Conservation (phyloP, 2,329 filamentous ascomycete genomes). For the Hypoxylon sp. region DNA sequence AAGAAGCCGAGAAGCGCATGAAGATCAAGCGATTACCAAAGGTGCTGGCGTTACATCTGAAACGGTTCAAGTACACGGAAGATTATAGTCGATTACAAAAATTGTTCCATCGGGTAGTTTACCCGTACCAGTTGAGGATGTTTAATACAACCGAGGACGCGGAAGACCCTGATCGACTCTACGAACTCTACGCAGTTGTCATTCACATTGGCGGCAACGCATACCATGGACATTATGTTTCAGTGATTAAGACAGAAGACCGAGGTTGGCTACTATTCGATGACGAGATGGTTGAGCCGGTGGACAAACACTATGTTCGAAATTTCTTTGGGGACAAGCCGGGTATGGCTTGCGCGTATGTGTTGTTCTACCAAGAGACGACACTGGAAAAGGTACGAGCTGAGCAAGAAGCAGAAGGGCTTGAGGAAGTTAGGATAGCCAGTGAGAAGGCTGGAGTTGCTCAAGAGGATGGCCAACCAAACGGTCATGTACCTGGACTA, state of each 20-base stretch:
- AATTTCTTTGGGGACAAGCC: constrained; percentile 97
- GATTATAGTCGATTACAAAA: constrained; percentile 94
- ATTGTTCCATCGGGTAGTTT: constrained; percentile 95
- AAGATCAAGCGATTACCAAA: constrained; percentile 96
- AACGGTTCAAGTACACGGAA: constrained; percentile 98
- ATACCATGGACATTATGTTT: constrained; percentile 97
- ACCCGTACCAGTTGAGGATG: constrained; percentile 94
- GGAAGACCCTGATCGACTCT: constrained; percentile 90
- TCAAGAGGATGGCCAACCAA: constrained; percentile 61
- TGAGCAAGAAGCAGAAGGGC: constrained; percentile 86
- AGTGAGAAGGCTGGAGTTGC: constrained; percentile 69
- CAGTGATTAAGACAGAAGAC: constrained; percentile 97
- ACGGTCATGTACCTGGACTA: constrained; percentile 59
- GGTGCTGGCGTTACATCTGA: constrained; percentile 91
- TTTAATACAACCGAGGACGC: constrained; percentile 98
- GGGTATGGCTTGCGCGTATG: constrained; percentile 93
- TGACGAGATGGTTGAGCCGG: constrained; percentile 98
- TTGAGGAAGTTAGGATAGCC: constrained; percentile 70
- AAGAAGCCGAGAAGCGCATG: constrained; percentile 99
- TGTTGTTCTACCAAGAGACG: constrained; percentile 97
- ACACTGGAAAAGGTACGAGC: constrained; percentile 74
- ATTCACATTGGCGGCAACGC: constrained; percentile 97
- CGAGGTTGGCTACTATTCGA: constrained; percentile 97
- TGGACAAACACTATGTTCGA: constrained; percentile 94
- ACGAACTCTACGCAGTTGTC: constrained; percentile 96